Evolutionary conservation across 805 yeast species (phyloP), one percentile per base, ranked within the genome.

Genomic region (Candida ascalaphidarum): DNA sequence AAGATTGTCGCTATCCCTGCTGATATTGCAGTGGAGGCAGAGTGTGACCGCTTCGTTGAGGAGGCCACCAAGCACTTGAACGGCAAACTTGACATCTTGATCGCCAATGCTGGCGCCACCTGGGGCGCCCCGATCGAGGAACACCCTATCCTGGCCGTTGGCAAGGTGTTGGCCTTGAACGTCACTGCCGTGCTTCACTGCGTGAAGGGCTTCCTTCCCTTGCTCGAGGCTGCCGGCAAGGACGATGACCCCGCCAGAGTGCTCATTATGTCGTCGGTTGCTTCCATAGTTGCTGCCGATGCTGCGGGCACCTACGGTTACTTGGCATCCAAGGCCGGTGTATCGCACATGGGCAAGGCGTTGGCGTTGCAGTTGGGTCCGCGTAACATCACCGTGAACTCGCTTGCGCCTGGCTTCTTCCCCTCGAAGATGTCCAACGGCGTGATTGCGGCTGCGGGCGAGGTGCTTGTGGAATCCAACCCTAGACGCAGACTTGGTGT

Each of bases 81-180:
- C 11, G n/a, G n/a, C n/a, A 59, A 64, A 41, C 63, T 79, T 21
- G 74, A 80, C 49, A 76, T 80, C 35, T 61, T 80, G 36, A 63
- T 77, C 41, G 83, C 86, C 27, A 81, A 80, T 43, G 88, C 89
- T 5, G 89, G 89, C 17, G 85, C 86, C 7, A 55, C 79, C 10
- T 80, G 88, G 88, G 88, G 86, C 12, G 77, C 74, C 2, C 71
- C 71, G 9, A 50, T 81, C 27, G 74, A 62, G 21, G 53, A 56
- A 8, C 86, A 81, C 44, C 74, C 83, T 3, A 73, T 72, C 17
- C 35, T 54, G 3, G 84, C 82, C 2, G 49, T 80, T 39, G 71
- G 66, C 39, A 78, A 78, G 48, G 79, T 81, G 5, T 47, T 78
- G 45, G 67, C 65, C 27, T 64, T 81, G 41, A 80, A 80, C 41